Evolutionary conservation across 2,329 filamentous ascomycete genomes (phyloP), one percentile per base, ranked within the genome.

Genomic region (Rosellinia necatrix): DNA sequence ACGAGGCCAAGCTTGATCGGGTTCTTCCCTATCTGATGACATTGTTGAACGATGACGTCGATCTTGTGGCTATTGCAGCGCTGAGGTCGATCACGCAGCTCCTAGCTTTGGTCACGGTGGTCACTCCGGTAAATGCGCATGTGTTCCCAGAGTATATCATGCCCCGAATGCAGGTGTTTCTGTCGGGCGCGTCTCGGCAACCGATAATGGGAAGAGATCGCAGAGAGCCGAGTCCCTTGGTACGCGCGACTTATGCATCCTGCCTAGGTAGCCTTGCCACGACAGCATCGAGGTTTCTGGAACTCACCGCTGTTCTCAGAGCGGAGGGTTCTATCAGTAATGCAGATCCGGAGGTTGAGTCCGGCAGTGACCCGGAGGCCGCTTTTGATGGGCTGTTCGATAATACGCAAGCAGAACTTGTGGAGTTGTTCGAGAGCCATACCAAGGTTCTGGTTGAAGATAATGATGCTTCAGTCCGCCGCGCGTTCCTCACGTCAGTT

Each of bases 1-100:
- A 99, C 70, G 94, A 99, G 74, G 92, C 92, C 3, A 97, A 97
- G 72, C 78, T 99, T 44, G 96, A 99, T 72, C 86, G 94, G 46
- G 89, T 97, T 21, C 76, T 99, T 46, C 94, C 94, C 1, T 97
- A 97, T 70, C 77, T 97, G 30, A 89, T 96, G 75, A 84, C 86
- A 4, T 74, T 97, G 24, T 78, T 99, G 10, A 88, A 85, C 57
- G 94, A 99, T 69, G 86, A 87, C 63, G 86, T 89, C 2, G 91
- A 96, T 61, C 81, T 90, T 65, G 93, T 99, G 12, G 88, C 91
- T 42, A 86, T 96, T 44, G 86, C 92, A 21, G 92, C 92, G 3
- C 82, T 97, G 40, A 83, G 93, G 53, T 90, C 91, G 3, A 84
- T 97, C 63, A 93, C 93, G 0, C 92, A 97, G 68, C 83, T 99